Evolutionary conservation across 768 basidiomycete species (phyloP).

Genomic region (Lentinula aciculospora): DNA sequence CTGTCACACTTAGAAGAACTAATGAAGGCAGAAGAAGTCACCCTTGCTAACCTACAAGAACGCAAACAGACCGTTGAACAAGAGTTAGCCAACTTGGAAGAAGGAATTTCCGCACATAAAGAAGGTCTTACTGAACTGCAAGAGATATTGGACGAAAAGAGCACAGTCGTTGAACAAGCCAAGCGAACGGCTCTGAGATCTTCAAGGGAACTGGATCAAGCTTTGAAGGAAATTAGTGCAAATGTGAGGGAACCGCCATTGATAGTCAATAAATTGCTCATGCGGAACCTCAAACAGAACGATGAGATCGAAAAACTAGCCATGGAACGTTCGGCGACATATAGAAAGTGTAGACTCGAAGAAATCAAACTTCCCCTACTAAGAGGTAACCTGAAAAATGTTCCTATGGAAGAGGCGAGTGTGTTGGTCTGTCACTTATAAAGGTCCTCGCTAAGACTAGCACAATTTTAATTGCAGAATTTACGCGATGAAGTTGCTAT

Average conservation of each 20-base stretch:
- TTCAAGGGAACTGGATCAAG: slow-evolving; percentile 75
- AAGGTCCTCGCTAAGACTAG: background rate
- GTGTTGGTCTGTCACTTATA: slow-evolving; percentile 5
- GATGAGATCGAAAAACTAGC: slow-evolving; percentile 90
- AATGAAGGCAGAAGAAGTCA: slow-evolving; percentile 45
- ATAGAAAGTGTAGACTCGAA: slow-evolving; percentile 90
- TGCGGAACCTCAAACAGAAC: slow-evolving; percentile 36
- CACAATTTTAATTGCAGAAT: slow-evolving; percentile 42
- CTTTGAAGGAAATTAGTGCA: slow-evolving; percentile 82
- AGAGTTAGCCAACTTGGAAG: slow-evolving; percentile 57
- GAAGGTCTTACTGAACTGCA: slow-evolving; percentile 58
- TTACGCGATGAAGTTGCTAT: slow-evolving; percentile 83
- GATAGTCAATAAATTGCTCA: slow-evolving; percentile 17
- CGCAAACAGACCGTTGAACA: slow-evolving; percentile 48
- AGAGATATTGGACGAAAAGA: slow-evolving; percentile 67
- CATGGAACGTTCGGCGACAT: slow-evolving; percentile 79
- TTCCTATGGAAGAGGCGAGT: slow-evolving; percentile 90
- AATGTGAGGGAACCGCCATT: slow-evolving; percentile 41
- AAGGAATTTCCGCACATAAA: slow-evolving; percentile 48
- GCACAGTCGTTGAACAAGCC: slow-evolving; percentile 66
- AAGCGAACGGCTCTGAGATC: slow-evolving; percentile 69
- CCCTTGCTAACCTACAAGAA: slow-evolving; percentile 46
- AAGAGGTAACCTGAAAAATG: slow-evolving; percentile 72
- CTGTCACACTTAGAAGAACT: slow-evolving; percentile 47
- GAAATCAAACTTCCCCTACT: slow-evolving; percentile 80